Evolutionary conservation across 116 monocot species (phyloP), one percentile per base, ranked within the genome.

Genomic region (Phalaenopsis hybrid): DNA sequence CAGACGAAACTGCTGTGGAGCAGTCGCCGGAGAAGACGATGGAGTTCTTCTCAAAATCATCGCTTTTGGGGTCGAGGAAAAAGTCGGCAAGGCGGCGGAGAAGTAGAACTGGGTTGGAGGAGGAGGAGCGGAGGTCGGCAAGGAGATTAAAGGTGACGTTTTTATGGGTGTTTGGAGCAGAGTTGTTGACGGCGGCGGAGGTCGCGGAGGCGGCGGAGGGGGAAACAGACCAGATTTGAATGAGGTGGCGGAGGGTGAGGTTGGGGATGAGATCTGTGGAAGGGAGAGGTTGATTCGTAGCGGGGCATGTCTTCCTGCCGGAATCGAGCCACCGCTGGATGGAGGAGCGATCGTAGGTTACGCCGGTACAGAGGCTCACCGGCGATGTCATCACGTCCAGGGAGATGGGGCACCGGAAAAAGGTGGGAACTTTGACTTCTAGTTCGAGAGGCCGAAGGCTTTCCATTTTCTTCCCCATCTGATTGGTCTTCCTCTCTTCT

Each of bases 201-300:
- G 37, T 37, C 37, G 37, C 86, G 86, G 74, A 86, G 84, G 13
- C 59, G 89, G 48, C 48, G 0, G 48, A 48, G 48, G 48, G 0
- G 48, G 48, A 48, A 6, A 4, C 48, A 5, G 48, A 48, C 48
- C 48, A 48, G 48, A 48, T 5, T 5, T 48, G 48, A 8, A 48
- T 48, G 48, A 48, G 48, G 48, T 8, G 48, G 48, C 48, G 48
- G 20, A 89, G 85, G 74, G 89, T 89, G 75, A 85, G 86, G 79
- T 89, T 89, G 70, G 89, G 89, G 78, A 89, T 80, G 80, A 89
- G 82, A 75, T 89, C 89, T 5, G 89, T 89, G 74, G 86, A 84
- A 25, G 84, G 80, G 52, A 89, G 85, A 0, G 86, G 83, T 58
- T 82, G 86, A 86, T 84, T 86, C 12, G 89, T 89, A 73, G 89